phyloP scores from a whole-genome alignment of 495 filamentous ascomycete species.

The Podospora didyma region DNA sequence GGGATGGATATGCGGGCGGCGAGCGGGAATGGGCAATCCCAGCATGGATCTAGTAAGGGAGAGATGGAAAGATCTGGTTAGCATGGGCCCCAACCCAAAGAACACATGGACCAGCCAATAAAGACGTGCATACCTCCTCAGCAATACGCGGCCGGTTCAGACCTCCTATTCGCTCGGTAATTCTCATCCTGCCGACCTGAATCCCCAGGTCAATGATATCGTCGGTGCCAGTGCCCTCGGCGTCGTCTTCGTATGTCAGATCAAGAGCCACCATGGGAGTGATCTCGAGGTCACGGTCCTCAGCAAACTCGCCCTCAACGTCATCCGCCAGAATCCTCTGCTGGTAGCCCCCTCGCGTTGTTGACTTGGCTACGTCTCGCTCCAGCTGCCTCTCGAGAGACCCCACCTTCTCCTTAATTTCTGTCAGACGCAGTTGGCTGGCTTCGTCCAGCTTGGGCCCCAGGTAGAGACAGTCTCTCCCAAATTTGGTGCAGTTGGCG shows the following conservation, averaged over 20 bases:
- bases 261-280: slow-evolving; percentile 55
- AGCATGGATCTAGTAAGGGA: slow-evolving; percentile 22
- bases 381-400: slow-evolving; percentile 58
- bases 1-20: not conserved
- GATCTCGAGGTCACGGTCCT: slow-evolving; percentile 49
- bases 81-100: not conserved
- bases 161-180: slow-evolving; percentile 67
- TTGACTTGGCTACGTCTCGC: slow-evolving; percentile 44
- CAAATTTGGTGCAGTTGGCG: slow-evolving; percentile 60
- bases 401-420: slow-evolving; percentile 69
- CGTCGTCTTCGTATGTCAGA: slow-evolving; percentile 60
- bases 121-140: slow-evolving; percentile 53
- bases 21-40: slow-evolving; percentile 14
- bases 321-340: slow-evolving; percentile 43
- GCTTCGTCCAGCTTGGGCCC: slow-evolving; percentile 57
- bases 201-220: slow-evolving; percentile 69
- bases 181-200: slow-evolving; percentile 63
- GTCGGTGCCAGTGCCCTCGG: slow-evolving; percentile 45
- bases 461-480: slow-evolving; percentile 62
- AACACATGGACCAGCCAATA: not conserved
- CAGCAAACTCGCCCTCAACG: slow-evolving; percentile 41
- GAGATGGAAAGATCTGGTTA: not conserved
- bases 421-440: slow-evolving; percentile 56
- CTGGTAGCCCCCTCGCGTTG: slow-evolving; percentile 11
- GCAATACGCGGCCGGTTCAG: slow-evolving; percentile 56